Base-by-base conservation (phyloP, 495 filamentous ascomycete genomes). In the Aspergillus taichungensis region DNA sequence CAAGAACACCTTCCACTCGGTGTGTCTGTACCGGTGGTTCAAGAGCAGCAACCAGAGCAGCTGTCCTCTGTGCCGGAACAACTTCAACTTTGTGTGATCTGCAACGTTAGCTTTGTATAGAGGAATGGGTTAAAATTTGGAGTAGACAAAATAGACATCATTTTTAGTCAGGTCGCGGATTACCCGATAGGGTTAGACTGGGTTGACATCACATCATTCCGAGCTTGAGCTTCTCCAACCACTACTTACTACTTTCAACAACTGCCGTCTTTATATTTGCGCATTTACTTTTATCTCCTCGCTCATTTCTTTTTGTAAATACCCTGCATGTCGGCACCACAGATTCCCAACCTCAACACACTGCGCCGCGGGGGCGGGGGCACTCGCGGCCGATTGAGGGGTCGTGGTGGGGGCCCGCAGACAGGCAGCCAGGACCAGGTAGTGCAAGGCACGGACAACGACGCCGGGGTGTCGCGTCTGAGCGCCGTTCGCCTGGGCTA, bases 21-120 rank as follows among this genome's bases (percentile, higher is more conserved):
- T 78, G 6, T 98, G 91, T 68, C 66, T 98, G 62, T 91, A 83
- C 70, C 87, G 88, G 62, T 98, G 91, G 91, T 96, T 98, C 71
- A 83, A 85, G 75, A 90, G 78, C 57, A 94, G 88, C 57, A 90
- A 88, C 63, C 79, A 83, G 55, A 89, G 82, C 55, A 88, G 79
- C 42, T 98, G 91, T 61, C 90, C 91, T 40, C 69, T 97, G 45
- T 97, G 91, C 64, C 70, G 88, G 47, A 92, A 88, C 61, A 77
- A 82, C 30, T 92, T 94, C 60, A 79, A 84, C 44, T 88, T 84
- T 66, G 64, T 67, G 34, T 69, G 43, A 54, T 24, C 13, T 10
- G 27, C 31, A 41, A 36, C 12, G 11, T 8, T 35, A 46, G 49
- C 37, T 49, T 45, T 47, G 47, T 59, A 43, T 50, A 54, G 59